Conservation (phyloP, 495 filamentous ascomycete species). For the Trichocladium antarcticum region DNA sequence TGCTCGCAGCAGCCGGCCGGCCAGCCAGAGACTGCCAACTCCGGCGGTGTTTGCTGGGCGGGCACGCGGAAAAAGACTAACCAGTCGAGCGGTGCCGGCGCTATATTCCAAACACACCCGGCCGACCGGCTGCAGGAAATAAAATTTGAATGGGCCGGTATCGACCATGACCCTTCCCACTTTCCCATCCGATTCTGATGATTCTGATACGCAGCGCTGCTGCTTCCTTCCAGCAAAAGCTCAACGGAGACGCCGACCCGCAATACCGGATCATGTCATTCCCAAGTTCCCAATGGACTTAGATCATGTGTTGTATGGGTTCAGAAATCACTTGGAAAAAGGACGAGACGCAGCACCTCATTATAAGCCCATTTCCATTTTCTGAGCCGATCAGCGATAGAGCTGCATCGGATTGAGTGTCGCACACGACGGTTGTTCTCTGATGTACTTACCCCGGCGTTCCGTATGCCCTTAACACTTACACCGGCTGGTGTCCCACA, state of each 20-base stretch:
- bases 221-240: not conserved
- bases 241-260: not conserved
- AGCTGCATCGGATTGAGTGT: not conserved
- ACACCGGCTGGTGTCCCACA: conserved; percentile 6
- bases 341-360: not conserved
- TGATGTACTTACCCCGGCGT: not conserved
- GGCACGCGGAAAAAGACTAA: not conserved
- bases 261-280: not conserved
- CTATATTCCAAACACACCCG: not conserved
- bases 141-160: no score
- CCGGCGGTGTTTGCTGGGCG: conserved; percentile 16
- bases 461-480: conserved; percentile 5
- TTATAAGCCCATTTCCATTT: not conserved
- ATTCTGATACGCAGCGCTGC: no score
- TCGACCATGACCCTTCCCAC: not conserved
- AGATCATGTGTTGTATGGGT: not conserved
- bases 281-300: not conserved
- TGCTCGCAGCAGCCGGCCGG: not conserved
- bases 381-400: not conserved
- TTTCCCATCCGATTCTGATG: not conserved
- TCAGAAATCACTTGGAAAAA: not conserved
- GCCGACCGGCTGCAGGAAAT: conserved; percentile 4
- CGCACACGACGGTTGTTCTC: not conserved
- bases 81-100: not conserved
- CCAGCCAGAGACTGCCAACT: conserved; percentile 22